Evolutionary conservation across 2,329 filamentous ascomycete genomes (phyloP).

Genomic region (Phialocephala subalpina): DNA sequence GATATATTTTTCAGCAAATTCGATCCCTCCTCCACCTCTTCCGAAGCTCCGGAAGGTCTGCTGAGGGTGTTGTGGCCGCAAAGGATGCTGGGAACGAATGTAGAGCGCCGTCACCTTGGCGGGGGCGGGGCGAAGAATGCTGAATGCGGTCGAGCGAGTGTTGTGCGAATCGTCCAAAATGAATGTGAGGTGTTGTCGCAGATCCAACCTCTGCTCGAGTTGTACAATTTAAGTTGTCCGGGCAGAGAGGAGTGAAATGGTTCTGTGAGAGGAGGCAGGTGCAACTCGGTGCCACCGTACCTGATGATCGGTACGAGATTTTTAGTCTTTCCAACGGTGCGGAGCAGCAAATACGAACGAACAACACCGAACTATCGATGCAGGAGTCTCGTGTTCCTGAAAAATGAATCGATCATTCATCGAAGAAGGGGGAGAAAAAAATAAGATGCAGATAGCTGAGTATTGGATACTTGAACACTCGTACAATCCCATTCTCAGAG

Average conservation of each 20-base stretch:
- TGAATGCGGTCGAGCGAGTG: not conserved
- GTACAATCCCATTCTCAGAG: not conserved
- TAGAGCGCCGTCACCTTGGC: not conserved
- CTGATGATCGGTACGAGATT: not conserved
- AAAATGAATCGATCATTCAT: not conserved
- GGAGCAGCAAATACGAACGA: not conserved
- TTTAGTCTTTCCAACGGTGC: not conserved
- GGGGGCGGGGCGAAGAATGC: slow-evolving; percentile 11
- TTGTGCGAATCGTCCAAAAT: slow-evolving; percentile 1
- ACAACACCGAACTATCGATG: not conserved
- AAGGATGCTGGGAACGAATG: slow-evolving; percentile 1
- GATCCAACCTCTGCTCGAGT: not conserved
- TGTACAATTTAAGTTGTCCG: not conserved
- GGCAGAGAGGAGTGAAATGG: not conserved
- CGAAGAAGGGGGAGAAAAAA: not conserved
- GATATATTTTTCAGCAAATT: slow-evolving; percentile 2
- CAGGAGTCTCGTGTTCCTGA: not conserved
- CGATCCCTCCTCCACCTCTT: not conserved
- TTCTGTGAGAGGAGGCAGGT: not conserved
- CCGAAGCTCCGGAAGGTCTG: slow-evolving; percentile 2
- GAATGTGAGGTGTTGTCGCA: not conserved
- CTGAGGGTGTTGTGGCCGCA: not conserved
- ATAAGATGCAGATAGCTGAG: not conserved
- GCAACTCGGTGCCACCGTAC: slow-evolving; percentile 5
- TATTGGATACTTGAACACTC: not conserved